Conservation (phyloP, 2,329 filamentous ascomycete genomes). For the Colletotrichum euphorbiae region DNA sequence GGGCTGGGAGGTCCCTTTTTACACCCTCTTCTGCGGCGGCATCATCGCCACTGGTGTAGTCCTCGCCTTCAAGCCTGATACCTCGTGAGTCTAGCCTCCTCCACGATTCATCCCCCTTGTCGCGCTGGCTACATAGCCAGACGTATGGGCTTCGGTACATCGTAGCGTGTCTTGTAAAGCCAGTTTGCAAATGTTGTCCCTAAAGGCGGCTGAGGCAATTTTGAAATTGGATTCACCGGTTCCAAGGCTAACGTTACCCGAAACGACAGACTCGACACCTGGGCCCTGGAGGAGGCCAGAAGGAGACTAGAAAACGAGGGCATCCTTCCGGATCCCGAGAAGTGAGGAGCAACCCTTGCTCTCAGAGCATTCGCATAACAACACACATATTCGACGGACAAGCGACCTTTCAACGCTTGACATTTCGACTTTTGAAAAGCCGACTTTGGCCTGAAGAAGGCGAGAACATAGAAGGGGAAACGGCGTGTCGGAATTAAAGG, state of each 20-base stretch:
- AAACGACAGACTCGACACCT: slow-evolving; percentile 89
- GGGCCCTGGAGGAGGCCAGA: slow-evolving; percentile 97
- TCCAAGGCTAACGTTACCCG: slow-evolving; percentile 45
- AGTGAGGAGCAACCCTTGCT: slow-evolving; percentile 58
- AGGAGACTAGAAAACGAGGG: slow-evolving; percentile 96
- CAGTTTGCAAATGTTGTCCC: no score
- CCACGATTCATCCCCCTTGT: neutral
- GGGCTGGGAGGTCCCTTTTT: slow-evolving; percentile 92
- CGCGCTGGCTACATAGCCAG: no score
- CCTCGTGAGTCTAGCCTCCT: slow-evolving; percentile 77
- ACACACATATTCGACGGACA: slow-evolving; percentile 9
- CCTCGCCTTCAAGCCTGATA: slow-evolving; percentile 98
- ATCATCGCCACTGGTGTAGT: slow-evolving; percentile 79
- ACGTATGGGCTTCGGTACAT: no score
- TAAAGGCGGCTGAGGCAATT: slow-evolving; percentile 28
- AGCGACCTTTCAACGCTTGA: neutral
- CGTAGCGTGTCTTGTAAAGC: no score
- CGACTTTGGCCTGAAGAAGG: slow-evolving; percentile 5
- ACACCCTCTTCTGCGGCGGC: slow-evolving; percentile 86
- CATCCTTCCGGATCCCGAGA: slow-evolving; percentile 82
- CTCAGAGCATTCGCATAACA: slow-evolving; percentile 50
- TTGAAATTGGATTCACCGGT: neutral
- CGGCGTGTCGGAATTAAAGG: slow-evolving; percentile 34
- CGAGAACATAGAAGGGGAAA: slow-evolving; percentile 29
- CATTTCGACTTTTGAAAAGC: slow-evolving; percentile 8